phyloP scores from a whole-genome alignment of 257 asterid species.

The Solanum pinnatisectum region DNA sequence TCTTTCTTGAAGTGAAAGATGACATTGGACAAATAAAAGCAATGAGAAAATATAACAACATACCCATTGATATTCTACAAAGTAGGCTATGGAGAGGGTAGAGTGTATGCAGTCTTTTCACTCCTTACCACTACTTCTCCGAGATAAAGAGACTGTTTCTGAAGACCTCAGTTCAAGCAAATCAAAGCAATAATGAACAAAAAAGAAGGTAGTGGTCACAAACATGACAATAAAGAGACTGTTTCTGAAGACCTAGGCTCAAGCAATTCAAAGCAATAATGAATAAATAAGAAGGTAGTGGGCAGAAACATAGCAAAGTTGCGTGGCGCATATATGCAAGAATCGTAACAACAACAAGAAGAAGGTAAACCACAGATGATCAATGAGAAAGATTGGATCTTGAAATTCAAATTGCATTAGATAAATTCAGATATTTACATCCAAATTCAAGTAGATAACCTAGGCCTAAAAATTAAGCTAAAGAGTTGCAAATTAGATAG shows the following conservation, averaged over 20 bases:
- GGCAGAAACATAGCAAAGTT: not conserved
- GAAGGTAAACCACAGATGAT: not conserved
- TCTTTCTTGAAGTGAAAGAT: not conserved
- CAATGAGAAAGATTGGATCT: not conserved
- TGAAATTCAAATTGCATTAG: slow-evolving; percentile 1
- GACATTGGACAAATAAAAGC: not conserved
- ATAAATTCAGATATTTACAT: slow-evolving; percentile 1
- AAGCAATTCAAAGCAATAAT: not conserved
- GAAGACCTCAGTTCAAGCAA: too few relatives aligned
- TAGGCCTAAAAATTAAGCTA: not conserved
- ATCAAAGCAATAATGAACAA: not conserved
- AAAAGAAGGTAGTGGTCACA: too few relatives aligned
- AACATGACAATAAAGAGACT: not conserved
- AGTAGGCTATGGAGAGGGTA: not conserved
- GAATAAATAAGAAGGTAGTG: not conserved
- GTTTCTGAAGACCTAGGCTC: not conserved
- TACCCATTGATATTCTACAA: not conserved
- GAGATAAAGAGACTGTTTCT: not conserved
- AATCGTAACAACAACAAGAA: not conserved
- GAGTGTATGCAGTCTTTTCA: not conserved
- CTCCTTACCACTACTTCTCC: not conserved
- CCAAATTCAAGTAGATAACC: not conserved
- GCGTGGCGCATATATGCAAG: not conserved
- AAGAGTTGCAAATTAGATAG: not conserved
- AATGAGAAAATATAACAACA: not conserved